Evolutionary conservation across 495 filamentous ascomycete species (phyloP), one percentile per base, ranked within the genome.

Genomic region (Halenospora varia): DNA sequence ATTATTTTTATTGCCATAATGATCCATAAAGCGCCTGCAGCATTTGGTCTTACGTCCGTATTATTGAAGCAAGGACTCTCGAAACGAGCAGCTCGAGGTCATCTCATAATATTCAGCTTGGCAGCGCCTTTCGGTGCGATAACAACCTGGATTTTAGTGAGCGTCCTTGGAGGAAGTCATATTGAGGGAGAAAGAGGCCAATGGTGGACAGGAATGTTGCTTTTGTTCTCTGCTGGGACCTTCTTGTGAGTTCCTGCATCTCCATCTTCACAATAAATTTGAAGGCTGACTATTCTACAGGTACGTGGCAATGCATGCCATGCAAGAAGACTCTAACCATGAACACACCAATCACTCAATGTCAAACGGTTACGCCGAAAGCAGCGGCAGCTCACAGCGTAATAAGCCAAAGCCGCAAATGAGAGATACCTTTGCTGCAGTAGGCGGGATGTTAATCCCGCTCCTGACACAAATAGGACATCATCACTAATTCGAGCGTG

Each of bases 241-340:
- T 98, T 98, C 69, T 75, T 98, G 90, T 96, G 72, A 81, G 89
- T 80, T 10, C 13, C 6, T 6, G 18, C 13, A 45, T 24, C 48
- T 18, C 47, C n/a, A 4, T 11, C 44, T 18, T 54, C 19, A 24
- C 48, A 18, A 10, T 8, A 48, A 15, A 22, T 11, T 10, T 22
- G 51, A 35, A n/a, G n/a, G n/a, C 59, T 69, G 57, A 72, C 51
- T 18, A 20, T 10, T 40, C 10, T 19, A 10, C 53, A 96, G 92
- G 67, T 97, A 98, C 66, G 94, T 98, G 24, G 95, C 94, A 1
- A 96, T 97, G 93, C 94, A 98, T 67, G 90, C 92, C 2, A 96
- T 97, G 91, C 90, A 93, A 67, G 91, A 96, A 64, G 82, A 83
- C 47, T 61, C 75, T 48, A 40, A 66, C 54, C 62, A 81, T 55